Conservation (phyloP, 108 stramenopile genomes). For the Skeletonema menzelii region DNA sequence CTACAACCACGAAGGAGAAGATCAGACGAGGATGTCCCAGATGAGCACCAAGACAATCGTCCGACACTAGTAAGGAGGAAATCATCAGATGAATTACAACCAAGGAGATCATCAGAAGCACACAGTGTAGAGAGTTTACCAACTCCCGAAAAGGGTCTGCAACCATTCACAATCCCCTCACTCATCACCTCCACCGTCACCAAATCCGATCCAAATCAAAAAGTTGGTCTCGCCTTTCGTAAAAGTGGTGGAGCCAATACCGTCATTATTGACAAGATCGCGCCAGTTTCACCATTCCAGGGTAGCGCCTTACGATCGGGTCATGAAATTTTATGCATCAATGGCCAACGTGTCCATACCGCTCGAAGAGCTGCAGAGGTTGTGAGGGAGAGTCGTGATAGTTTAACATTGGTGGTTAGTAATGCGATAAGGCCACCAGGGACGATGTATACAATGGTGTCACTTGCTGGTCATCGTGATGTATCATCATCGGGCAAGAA, state of each 20-base stretch:
- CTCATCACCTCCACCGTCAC: slow-evolving; percentile 11
- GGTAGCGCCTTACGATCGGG: slow-evolving; percentile 18
- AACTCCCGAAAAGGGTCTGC: slow-evolving; percentile 7
- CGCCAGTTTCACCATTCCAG: slow-evolving; percentile 21
- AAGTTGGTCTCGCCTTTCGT: slow-evolving; percentile 38
- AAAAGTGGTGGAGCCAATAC: slow-evolving; percentile 17
- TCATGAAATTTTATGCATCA: slow-evolving; percentile 35
- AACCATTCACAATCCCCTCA: slow-evolving; percentile 28
- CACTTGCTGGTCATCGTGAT: neutral
- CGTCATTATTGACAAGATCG: slow-evolving; percentile 29
- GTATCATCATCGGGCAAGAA: neutral
- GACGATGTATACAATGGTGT: slow-evolving; percentile 33
- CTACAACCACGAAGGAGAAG: too few relatives aligned
- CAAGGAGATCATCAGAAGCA: neutral
- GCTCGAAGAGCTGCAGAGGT: slow-evolving; percentile 41
- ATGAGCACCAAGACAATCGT: neutral
- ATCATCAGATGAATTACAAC: neutral
- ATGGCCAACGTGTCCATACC: slow-evolving; percentile 25
- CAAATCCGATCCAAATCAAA: slow-evolving; percentile 26
- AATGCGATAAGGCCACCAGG: slow-evolving; percentile 28
- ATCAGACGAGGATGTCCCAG: neutral
- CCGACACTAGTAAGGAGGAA: neutral
- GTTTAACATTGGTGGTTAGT: slow-evolving; percentile 33
- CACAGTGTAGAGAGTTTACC: neutral
- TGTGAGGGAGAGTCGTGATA: slow-evolving; percentile 26